phyloP scores from a whole-genome alignment of 768 basidiomycete genomes.

The Cystobasidium ongulense region DNA sequence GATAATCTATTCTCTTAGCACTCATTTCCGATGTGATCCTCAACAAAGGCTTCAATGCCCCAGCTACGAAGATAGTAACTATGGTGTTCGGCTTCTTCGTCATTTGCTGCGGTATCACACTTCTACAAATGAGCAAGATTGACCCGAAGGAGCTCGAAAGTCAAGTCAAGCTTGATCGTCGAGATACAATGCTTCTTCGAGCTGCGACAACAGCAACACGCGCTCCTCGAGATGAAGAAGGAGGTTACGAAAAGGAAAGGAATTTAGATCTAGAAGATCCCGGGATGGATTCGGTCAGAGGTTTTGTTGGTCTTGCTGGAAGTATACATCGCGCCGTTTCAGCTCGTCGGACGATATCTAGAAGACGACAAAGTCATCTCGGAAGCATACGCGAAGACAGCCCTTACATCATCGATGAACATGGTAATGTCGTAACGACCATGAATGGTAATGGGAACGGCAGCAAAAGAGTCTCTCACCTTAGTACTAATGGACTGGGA shows the following conservation, averaged over 20 bases:
- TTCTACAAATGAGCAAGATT: constrained; percentile 91
- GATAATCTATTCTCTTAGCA: constrained; percentile 43
- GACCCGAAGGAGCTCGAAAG: constrained; percentile 66
- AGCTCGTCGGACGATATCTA: constrained; percentile 31
- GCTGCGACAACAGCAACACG: constrained; percentile 58
- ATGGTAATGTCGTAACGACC: constrained; percentile 17
- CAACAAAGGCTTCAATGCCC: constrained; percentile 77
- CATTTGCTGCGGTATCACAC: constrained; percentile 83
- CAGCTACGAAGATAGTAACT: constrained; percentile 70
- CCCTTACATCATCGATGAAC: constrained; percentile 15
- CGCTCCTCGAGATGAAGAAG: constrained; percentile 32
- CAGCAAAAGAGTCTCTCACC: background rate
- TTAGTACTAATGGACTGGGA: background rate
- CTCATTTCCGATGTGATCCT: constrained; percentile 53
- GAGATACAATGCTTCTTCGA: constrained; percentile 79
- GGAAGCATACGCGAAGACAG: background rate
- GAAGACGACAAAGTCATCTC: constrained; percentile 13
- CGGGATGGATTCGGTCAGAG: constrained; percentile 82
- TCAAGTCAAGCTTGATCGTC: constrained; percentile 61
- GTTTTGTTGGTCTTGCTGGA: constrained; percentile 82
- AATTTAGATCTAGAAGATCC: constrained; percentile 68
- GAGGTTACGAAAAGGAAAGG: constrained; percentile 61
- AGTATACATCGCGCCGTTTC: constrained; percentile 59
- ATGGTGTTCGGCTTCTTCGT: constrained; percentile 69
- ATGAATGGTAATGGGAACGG: background rate